Evolutionary conservation across 352 stramenopile species (phyloP).

Genomic region (Phytophthora melonis): DNA sequence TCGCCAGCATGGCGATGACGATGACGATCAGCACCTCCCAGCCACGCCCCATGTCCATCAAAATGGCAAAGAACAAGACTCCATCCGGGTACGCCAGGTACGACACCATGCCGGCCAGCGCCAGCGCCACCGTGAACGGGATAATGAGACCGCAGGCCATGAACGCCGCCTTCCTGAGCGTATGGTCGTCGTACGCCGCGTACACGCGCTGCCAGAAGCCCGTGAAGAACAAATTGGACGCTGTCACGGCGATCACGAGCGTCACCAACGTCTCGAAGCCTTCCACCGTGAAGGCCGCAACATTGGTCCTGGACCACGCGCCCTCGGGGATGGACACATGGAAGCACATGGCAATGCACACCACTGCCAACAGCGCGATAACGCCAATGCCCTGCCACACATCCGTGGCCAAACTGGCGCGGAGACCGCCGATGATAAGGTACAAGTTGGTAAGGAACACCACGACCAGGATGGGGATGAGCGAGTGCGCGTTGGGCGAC

Average conservation of each 20-base stretch:
- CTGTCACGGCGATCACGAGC: slow-evolving; percentile 68
- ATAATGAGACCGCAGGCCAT: slow-evolving; percentile 64
- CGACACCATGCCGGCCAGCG: slow-evolving; percentile 76
- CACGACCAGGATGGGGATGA: slow-evolving; percentile 73
- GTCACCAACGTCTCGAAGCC: slow-evolving; percentile 83
- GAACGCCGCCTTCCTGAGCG: slow-evolving; percentile 54
- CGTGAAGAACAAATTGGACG: slow-evolving; percentile 82
- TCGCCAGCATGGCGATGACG: slow-evolving; percentile 75
- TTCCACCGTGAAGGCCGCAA: slow-evolving; percentile 66
- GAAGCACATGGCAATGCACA: slow-evolving; percentile 73
- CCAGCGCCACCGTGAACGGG: slow-evolving; percentile 76
- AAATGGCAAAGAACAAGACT: slow-evolving; percentile 73
- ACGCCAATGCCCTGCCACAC: slow-evolving; percentile 79
- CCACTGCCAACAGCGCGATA: slow-evolving; percentile 59
- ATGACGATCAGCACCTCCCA: slow-evolving; percentile 79
- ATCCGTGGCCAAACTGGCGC: slow-evolving; percentile 77
- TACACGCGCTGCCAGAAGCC: slow-evolving; percentile 86
- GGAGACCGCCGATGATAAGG: slow-evolving; percentile 74
- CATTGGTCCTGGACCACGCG: slow-evolving; percentile 61
- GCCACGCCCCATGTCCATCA: slow-evolving; percentile 72
- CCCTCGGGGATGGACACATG: slow-evolving; percentile 56
- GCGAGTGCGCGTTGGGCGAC: slow-evolving; percentile 53
- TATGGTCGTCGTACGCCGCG: slow-evolving; percentile 62
- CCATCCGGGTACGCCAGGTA: slow-evolving; percentile 69
- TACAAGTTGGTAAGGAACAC: slow-evolving; percentile 79